Base-by-base conservation (phyloP, 371 early-diverging fungal genomes). In the Vairimorpha apis region DNA sequence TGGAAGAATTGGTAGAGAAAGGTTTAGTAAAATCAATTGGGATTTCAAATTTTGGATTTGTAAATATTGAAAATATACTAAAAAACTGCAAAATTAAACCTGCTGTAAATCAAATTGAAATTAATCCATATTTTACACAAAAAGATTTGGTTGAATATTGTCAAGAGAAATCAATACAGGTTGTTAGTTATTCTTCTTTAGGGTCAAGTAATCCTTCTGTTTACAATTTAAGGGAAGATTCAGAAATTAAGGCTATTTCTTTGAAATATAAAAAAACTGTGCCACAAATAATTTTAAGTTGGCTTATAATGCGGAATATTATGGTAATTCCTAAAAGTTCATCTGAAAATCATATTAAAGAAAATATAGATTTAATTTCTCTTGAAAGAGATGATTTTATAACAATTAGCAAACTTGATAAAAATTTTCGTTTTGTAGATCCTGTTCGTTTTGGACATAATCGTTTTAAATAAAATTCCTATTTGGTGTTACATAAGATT, bases 71-170 rank as follows among this genome's bases (percentile, higher is more conserved):
- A 14, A 85, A 87, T 32, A 74, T 90, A 47, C 70, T 89, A 10
- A 76, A 85, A 27, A 67, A 85, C 37, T 87, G 88, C 72, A 86
- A 86, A 60, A 86, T 91, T 21, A 84, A 85, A 58, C 93, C 93
- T 37, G 89, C 88, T 25, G 88, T 89, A 4, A 88, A 89, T 72
- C 92, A 94, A 82, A 81, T 88, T 66, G 93, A 94, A 83, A 75
- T 92, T 13, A 91, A 93, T 76, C 93, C 93, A 44, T 91, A 90
- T 84, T 84, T 89, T 62, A 88, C 88, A 5, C 89, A 89, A 75
- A 76, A 67, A 30, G 70, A 76, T 35, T 88, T 89, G 27, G 70
- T 89, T 35, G 85, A 87, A 8, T 92, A 84, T 77, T 88, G 88
- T 76, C 82, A 87, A 69, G 62, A 82, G 43, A 85, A 90, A 56